Evolutionary conservation across 345 rosid species (phyloP), one percentile per base, ranked within the genome.

Genomic region (Eucalyptus tenuipes): DNA sequence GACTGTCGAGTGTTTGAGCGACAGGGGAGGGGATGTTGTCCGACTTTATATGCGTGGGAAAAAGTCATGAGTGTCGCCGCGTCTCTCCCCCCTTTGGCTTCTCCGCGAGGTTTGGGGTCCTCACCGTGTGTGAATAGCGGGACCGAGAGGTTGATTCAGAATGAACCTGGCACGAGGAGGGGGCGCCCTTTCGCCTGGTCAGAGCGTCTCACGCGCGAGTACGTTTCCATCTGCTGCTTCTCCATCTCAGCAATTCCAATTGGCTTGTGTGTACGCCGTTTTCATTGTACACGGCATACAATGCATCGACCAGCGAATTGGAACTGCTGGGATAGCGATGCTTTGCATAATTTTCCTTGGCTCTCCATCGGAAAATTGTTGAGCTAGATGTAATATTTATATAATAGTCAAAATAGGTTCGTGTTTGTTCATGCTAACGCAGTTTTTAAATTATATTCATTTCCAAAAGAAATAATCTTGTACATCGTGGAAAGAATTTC

Each of bases 191-290:
- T 55, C 13, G 29, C 61, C 61, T 24, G 29, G 61, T 55, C 12
- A 0, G 66, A 11, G 66, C 0, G 66, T 59, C 1, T 31, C 68
- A 6, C n/a, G 31, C 66, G 16, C 31, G 16, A 59, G 16, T 0
- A 1, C 68, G 14, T 20, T 59, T 27, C 7, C 31, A 59, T 59
- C 29, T 24, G 1, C 1, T 27, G 66, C n/a, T 59, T 59, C 14
- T 59, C n/a, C 66, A 59, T 59, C 66, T 59, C 29, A 59, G 66
- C 66, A 59, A 59, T 59, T 59, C 66, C 68, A 12, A 0, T 59
- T 25, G 68, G 31, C 68, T 59, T 59, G n/a, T 59, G 68, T 59
- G 68, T 6, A 27, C 31, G 68, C 31, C 31, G 61, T 24, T 55
- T 55, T 55, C 61, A 10, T 1, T 55, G 61, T 55, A 55, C 61